These are phyloP conservation scores for Venturia pyrina DNA, from an alignment of 2,329 filamentous ascomycete genomes.

Conservation along the genomic window DNA sequence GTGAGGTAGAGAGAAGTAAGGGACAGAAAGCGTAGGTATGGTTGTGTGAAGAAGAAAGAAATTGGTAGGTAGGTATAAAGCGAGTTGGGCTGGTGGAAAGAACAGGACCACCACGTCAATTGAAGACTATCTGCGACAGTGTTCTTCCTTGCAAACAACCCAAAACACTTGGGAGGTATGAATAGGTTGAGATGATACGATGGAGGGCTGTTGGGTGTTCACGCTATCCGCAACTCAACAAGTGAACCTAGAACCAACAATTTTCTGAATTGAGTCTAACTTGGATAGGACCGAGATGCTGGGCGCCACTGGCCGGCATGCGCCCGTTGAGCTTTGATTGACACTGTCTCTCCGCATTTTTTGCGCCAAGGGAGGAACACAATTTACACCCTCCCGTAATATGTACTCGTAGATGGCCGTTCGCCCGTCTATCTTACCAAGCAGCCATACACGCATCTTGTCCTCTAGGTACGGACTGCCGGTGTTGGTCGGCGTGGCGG, in stretches of 20 bases:
- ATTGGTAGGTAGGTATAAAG: background rate
- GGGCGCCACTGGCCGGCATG: background rate
- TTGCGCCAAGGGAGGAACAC: background rate
- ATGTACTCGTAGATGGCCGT: background rate
- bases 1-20: background rate
- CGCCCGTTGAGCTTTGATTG: slow-evolving; percentile 2
- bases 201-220: background rate
- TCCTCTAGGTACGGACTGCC: background rate
- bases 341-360: slow-evolving; percentile 1
- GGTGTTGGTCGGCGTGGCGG: background rate
- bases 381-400: background rate
- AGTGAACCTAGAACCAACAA: slow-evolving; percentile 1
- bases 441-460: background rate
- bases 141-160: background rate
- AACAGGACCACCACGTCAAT: background rate
- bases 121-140: background rate
- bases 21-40: background rate
- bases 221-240: slow-evolving; percentile 1
- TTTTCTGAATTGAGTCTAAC: slow-evolving; percentile 2
- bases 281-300: background rate
- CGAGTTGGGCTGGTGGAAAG: background rate
- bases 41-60: background rate
- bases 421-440: background rate
- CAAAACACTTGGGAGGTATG: background rate
- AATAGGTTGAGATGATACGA: background rate